These are phyloP conservation scores for Tylopilus sp. DNA, from an alignment of 768 basidiomycete species.

Conservation along the genomic window DNA sequence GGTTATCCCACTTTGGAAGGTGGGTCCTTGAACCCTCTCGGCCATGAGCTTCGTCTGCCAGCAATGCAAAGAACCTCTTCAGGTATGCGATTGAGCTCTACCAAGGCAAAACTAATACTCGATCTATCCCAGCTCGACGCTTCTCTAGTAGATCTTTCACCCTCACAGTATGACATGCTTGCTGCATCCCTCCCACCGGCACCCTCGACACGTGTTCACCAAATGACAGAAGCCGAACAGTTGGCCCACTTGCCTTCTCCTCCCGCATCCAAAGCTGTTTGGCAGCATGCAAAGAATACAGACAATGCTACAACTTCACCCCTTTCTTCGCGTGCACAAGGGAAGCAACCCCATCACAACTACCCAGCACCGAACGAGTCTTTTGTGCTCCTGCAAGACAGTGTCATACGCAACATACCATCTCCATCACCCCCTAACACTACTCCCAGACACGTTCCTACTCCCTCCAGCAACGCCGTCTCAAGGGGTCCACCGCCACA, in stretches of 20 bases:
- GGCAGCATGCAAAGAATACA: slow-evolving; percentile 54
- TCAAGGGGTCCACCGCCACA: slow-evolving; percentile 26
- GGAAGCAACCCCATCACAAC: slow-evolving; percentile 56
- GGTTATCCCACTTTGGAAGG: no score
- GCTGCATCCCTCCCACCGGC: slow-evolving; percentile 63
- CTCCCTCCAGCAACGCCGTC: slow-evolving; percentile 32
- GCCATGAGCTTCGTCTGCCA: slow-evolving; percentile 63
- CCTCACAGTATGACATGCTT: slow-evolving; percentile 85
- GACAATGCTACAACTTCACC: slow-evolving; percentile 33
- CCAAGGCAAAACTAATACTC: slow-evolving; percentile 6
- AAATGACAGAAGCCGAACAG: slow-evolving; percentile 42
- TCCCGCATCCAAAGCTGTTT: slow-evolving; percentile 54
- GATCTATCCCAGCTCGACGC: slow-evolving; percentile 63
- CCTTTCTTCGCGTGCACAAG: slow-evolving; percentile 54
- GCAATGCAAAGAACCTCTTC: slow-evolving; percentile 88
- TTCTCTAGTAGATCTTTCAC: slow-evolving; percentile 84
- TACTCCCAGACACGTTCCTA: slow-evolving; percentile 40
- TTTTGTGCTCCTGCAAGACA: slow-evolving; percentile 88
- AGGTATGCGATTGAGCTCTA: slow-evolving; percentile 42
- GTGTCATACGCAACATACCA: slow-evolving; percentile 69
- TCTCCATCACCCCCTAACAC: slow-evolving; percentile 43
- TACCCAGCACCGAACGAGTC: slow-evolving; percentile 74
- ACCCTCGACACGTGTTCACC: slow-evolving; percentile 37
- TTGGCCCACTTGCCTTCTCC: slow-evolving; percentile 46
- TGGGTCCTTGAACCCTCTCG: neutral